Conservation (phyloP, 2,329 filamentous ascomycete genomes). For the Neurospora sp. region DNA sequence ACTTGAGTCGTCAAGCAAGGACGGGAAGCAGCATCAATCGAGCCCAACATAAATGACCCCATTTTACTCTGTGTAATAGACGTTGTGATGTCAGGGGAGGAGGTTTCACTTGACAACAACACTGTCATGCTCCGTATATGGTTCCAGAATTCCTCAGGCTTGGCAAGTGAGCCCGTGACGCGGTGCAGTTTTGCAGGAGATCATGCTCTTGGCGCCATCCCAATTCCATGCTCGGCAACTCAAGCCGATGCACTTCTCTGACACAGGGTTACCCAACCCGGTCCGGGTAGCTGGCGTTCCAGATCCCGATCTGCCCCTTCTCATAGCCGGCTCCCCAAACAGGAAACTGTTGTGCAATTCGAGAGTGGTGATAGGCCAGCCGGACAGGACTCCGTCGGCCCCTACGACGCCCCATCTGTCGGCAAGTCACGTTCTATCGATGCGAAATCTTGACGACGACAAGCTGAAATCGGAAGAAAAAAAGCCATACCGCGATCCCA, state of each 20-base stretch:
- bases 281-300: constrained; percentile 12
- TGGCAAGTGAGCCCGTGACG: background rate
- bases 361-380: background rate
- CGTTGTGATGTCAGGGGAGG: background rate
- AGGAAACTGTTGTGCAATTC: background rate
- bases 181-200: background rate
- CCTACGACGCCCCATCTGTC: background rate
- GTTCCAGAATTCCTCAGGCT: background rate
- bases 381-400: background rate
- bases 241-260: constrained; percentile 30
- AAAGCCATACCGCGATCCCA: background rate
- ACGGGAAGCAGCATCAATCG: background rate
- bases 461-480: background rate
- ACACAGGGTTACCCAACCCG: constrained; percentile 22
- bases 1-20: background rate
- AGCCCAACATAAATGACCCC: background rate
- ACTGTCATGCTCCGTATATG: background rate
- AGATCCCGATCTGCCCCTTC: constrained; percentile 2
- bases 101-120: background rate
- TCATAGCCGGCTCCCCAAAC: background rate
- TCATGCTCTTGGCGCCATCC: background rate
- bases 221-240: constrained; percentile 18
- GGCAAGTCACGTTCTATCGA: background rate
- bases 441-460: background rate
- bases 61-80: background rate